Evolutionary conservation across 768 basidiomycete species (phyloP), one percentile per base, ranked within the genome.

Genomic region (Pisolithus tinctorius): DNA sequence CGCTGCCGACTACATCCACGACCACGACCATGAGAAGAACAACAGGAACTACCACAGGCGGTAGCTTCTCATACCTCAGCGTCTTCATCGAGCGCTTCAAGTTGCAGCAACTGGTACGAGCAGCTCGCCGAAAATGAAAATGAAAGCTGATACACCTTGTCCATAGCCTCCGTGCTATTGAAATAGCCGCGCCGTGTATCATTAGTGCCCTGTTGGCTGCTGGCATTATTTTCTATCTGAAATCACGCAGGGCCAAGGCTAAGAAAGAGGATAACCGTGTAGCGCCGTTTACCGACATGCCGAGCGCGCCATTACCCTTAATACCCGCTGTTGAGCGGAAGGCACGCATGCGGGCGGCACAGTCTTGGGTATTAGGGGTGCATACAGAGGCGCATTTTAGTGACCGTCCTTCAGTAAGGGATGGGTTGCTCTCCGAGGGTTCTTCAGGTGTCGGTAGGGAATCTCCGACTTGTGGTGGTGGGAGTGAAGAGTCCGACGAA

Each of bases 101-200:
- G 34, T 14, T 34, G 34, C 34, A 34, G 34, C 5, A 11, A 34
- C 13, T 34, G 29, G 13, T 14, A 27, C 14, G 4, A 13, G 4
- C 47, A 38, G 4, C 8, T 20, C 6, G 27, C 39, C 14, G 13
- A 16, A 2, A 13, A 23, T 13, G 5, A 34, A 14, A 14, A 34
- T 34, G 40, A 17, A 8, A 17, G n/a, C 30, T 59, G 47, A 60
- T 47, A 23, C 6, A 6, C 27, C 23, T 17, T 17, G 7, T 6
- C 23, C 60, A 58, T 13, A 11, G 34, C 30, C 17, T 52, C 37
- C 26, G 55, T n/a, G 25, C 36, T 45, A 23, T 34, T 6, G 17
- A 58, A n/a, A 29, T 55, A 11, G 50, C 48, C 14, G 20, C 53
- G 31, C 38, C 47, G 11, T 57, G 40, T 23, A 27, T 7, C 7